phyloP scores from a whole-genome alignment of 495 filamentous ascomycete species.

The Hypoxylon fuscum region DNA sequence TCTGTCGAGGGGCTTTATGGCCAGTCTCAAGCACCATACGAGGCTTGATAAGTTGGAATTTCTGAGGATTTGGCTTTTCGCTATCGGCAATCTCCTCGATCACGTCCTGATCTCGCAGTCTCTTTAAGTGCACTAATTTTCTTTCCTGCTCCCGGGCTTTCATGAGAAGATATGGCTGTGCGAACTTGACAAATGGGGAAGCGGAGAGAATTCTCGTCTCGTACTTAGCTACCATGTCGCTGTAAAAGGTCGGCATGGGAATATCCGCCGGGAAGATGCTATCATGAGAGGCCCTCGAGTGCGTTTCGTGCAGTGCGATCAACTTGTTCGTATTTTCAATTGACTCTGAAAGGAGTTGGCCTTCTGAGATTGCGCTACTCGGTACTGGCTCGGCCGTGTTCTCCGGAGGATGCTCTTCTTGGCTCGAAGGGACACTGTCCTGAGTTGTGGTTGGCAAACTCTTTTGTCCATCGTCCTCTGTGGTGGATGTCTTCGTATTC shows the following conservation, averaged over 20 bases:
- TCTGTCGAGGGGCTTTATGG: slow-evolving; percentile 78
- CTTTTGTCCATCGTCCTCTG: slow-evolving; percentile 18
- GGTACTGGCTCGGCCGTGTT: slow-evolving; percentile 7
- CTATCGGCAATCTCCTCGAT: slow-evolving; percentile 62
- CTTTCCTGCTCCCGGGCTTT: slow-evolving; percentile 90
- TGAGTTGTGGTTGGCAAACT: slow-evolving; percentile 15
- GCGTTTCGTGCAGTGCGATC: slow-evolving; percentile 57
- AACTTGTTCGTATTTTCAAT: slow-evolving; percentile 37
- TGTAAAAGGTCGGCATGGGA: slow-evolving; percentile 90
- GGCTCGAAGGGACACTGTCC: slow-evolving; percentile 30
- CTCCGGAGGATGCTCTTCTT: slow-evolving; percentile 21
- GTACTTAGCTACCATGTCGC: slow-evolving; percentile 92
- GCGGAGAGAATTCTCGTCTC: slow-evolving; percentile 93
- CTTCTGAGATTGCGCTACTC: background rate
- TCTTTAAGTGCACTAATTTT: slow-evolving; percentile 78
- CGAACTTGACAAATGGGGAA: slow-evolving; percentile 95
- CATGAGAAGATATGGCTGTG: slow-evolving; percentile 91
- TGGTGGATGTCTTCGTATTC: slow-evolving; percentile 4
- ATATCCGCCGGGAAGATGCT: slow-evolving; percentile 80
- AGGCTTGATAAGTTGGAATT: slow-evolving; percentile 89
- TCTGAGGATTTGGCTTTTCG: slow-evolving; percentile 69
- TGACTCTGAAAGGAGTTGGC: slow-evolving; percentile 12
- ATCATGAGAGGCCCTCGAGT: slow-evolving; percentile 55
- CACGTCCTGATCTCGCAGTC: slow-evolving; percentile 80
- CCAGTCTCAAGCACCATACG: slow-evolving; percentile 90